Conservation (phyloP, 169 alveolate genomes). For the Eimeria falciformis region DNA sequence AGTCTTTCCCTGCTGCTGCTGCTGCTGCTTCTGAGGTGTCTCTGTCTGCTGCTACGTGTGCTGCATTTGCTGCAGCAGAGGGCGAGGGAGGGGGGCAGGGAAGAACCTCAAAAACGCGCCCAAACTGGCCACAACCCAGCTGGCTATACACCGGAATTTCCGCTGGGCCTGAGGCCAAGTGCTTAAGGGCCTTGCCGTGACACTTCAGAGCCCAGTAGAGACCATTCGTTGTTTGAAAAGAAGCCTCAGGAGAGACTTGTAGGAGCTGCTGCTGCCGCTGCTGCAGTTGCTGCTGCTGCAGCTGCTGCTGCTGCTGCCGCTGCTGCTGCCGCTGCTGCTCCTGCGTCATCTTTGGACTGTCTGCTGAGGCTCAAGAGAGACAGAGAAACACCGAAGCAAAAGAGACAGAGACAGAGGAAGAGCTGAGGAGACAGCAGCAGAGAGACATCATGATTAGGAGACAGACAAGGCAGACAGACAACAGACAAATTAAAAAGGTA, state of each 20-base stretch:
- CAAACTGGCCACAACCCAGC: slow-evolving; percentile 39
- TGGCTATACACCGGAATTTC: slow-evolving; percentile 25
- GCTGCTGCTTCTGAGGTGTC: not conserved
- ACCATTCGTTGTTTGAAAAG: not conserved
- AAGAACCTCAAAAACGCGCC: slow-evolving; percentile 34
- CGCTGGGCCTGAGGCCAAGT: not conserved
- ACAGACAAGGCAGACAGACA: not conserved
- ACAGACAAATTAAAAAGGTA: not conserved
- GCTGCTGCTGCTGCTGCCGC: slow-evolving; percentile 25
- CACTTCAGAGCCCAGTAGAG: slow-evolving; percentile 54
- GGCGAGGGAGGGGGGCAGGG: not conserved
- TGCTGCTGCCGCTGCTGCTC: slow-evolving; percentile 1
- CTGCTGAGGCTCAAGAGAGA: not conserved
- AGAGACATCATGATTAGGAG: not conserved
- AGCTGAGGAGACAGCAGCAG: not conserved
- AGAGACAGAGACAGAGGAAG: not conserved
- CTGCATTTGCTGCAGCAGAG: not conserved
- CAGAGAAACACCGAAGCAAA: not conserved
- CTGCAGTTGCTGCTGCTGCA: slow-evolving; percentile 34
- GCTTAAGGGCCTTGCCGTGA: not conserved
- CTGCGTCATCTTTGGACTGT: not conserved
- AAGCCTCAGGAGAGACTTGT: slow-evolving; percentile 81
- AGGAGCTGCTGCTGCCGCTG: slow-evolving; percentile 35
- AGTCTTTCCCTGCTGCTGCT: not conserved
- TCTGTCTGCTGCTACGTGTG: not conserved